Conservation (phyloP, 2,329 filamentous ascomycete species). For the Fusarium anthophilum region DNA sequence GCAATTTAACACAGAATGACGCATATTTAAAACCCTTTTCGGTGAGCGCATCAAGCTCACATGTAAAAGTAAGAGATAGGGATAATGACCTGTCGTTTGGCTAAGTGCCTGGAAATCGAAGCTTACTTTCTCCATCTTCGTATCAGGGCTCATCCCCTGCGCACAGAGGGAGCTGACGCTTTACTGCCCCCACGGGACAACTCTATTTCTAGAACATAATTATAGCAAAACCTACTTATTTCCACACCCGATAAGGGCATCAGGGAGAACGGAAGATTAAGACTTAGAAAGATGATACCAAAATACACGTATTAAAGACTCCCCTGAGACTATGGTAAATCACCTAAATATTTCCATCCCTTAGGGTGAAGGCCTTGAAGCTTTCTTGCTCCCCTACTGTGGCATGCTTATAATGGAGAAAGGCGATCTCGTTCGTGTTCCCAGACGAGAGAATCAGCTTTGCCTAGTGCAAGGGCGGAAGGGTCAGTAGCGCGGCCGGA, state of each 20-base stretch:
- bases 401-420: fast-evolving
- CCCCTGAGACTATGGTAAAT: background rate
- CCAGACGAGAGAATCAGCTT: fast-evolving
- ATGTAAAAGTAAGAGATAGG: background rate
- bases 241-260: too few species aligned
- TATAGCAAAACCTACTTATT: fast-evolving
- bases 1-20: fast-evolving
- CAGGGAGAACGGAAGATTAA: fast-evolving
- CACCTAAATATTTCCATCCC: background rate
- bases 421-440: fast-evolving
- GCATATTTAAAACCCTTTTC: fast-evolving
- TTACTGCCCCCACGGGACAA: fast-evolving
- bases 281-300: too few species aligned
- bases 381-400: background rate
- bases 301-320: background rate
- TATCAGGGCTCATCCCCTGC: background rate
- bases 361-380: background rate
- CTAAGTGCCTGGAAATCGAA: fast-evolving
- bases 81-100: fast-evolving
- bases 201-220: background rate
- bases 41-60: fast-evolving
- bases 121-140: background rate
- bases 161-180: background rate
- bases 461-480: background rate
- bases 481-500: background rate